These are phyloP conservation scores for Corylus avellana DNA, from an alignment of 306 rosid genomes.

Conservation along the genomic window DNA sequence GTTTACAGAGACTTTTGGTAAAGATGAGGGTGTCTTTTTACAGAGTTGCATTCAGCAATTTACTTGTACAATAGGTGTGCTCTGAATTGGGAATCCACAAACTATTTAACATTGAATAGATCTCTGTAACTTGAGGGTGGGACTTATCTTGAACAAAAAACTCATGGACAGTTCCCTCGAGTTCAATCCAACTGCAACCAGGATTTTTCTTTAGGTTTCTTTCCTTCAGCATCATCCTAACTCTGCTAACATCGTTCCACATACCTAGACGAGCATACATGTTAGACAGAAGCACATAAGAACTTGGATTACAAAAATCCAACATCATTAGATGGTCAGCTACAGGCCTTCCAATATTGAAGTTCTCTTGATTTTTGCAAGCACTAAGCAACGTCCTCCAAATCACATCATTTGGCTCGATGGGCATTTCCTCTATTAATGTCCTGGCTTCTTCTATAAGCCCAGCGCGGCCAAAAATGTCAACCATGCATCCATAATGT, in stretches of 20 bases:
- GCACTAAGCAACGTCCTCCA: constrained; percentile 77
- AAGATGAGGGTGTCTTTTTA: background rate
- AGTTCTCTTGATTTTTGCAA: constrained; percentile 51
- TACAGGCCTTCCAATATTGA: constrained; percentile 49
- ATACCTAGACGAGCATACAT: constrained; percentile 59
- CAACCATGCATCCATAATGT: constrained; percentile 80
- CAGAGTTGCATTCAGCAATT: background rate
- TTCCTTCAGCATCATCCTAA: constrained; percentile 61
- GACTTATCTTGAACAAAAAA: constrained; percentile 66
- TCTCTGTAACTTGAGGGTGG: constrained; percentile 59
- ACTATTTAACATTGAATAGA: constrained; percentile 57
- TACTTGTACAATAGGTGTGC: constrained; percentile 4
- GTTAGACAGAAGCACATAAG: constrained; percentile 67
- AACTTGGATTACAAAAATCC: constrained; percentile 51
- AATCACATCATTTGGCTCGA: constrained; percentile 75
- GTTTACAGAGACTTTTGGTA: background rate
- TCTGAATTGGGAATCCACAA: constrained; percentile 33
- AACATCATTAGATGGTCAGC: constrained; percentile 46
- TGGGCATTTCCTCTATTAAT: constrained; percentile 60
- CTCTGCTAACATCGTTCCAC: constrained; percentile 59
- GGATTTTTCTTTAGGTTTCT: constrained; percentile 52
- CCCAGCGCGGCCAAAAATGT: constrained; percentile 69
- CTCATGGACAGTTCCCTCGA: constrained; percentile 64
- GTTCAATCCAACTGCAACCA: constrained; percentile 78
- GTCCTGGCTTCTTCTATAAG: constrained; percentile 58